Evolutionary conservation across 2,329 filamentous ascomycete genomes (phyloP).

Genomic region (Fusarium nematophilum): DNA sequence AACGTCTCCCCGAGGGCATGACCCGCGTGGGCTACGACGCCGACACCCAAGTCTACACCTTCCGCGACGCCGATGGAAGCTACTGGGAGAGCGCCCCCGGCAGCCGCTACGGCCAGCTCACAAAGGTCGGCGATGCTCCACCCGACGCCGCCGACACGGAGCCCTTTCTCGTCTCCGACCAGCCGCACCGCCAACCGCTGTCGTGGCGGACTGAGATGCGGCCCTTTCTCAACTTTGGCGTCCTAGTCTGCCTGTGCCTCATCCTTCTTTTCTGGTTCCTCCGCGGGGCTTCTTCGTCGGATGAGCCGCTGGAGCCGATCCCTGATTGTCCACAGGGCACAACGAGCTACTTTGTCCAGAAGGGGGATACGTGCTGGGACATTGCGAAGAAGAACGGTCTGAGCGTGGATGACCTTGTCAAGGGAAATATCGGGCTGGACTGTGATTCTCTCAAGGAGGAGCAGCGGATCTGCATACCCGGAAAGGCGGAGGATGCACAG

Average conservation of each 20-base stretch:
- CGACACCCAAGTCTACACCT: conserved; percentile 65
- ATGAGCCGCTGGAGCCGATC: conserved; percentile 21
- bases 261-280: conserved; percentile 63
- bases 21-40: conserved; percentile 66
- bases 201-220: conserved; percentile 65
- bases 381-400: conserved; percentile 58
- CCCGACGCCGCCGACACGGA: conserved; percentile 45
- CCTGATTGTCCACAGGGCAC: conserved; percentile 46
- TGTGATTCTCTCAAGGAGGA: conserved; percentile 60
- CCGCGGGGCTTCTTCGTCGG: conserved; percentile 44
- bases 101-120: conserved; percentile 60
- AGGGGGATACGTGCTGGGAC: conserved; percentile 65
- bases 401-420: conserved; percentile 58
- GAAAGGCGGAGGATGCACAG: conserved; percentile 10
- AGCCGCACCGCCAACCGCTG: conserved; percentile 40
- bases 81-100: conserved; percentile 64
- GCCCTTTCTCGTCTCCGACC: conserved; percentile 45
- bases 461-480: conserved; percentile 58
- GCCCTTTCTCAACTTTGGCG: conserved; percentile 69
- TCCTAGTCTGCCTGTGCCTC: conserved; percentile 63
- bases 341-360: conserved; percentile 53
- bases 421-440: conserved; percentile 57
- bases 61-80: conserved; percentile 59
- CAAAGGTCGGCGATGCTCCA: conserved; percentile 50
- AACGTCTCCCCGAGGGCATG: conserved; percentile 67